Evolutionary conservation across 1,139 yeast genomes (phyloP), one percentile per base, ranked within the genome.

Genomic region (Diutina siamensis): DNA sequence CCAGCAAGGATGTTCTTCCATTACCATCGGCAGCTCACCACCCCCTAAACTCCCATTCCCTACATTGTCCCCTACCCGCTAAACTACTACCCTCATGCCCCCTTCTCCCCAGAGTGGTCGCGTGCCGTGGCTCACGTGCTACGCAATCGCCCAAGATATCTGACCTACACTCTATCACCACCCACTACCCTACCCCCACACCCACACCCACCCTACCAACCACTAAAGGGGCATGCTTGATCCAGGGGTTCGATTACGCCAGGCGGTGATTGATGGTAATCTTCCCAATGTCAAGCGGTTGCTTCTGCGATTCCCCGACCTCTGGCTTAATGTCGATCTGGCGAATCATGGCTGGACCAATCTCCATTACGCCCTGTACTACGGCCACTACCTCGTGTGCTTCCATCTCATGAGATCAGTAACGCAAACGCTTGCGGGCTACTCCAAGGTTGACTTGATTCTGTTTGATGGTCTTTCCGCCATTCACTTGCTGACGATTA

Each of bases 301-400:
- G 10, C 62, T 89, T 15, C 69, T 73, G 46, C 70, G 94, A 45
- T 84, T 74, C 56, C 96, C 97, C 0, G 84, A 80, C 35, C 67
- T 88, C 44, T 67, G 94, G 62, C 78, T 82, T 47, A 86, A 88
- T 57, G 71, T 79, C 20, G 89, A 92, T 58, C 59, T 66, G 17
- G 68, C 80, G 13, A 49, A 67, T 40, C 78, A 83, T 54, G 97
- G 97, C 1, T 89, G 97, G 97, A 73, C 85, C 40, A 84, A 87
- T 46, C 69, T 89, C 44, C 97, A 89, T 62, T 88, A 87, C 61
- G 92, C 96, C 1, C 80, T 94, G 8, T 83, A 64, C 57, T 67
- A 84, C 54, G 96, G 97, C 31, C 76, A 84, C 53, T 85, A 84
- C 57, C 73, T 86, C 48, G 74, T 87, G 5, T 83, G 95, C 57